These are phyloP conservation scores for Didymella glomerata DNA, from an alignment of 2,329 filamentous ascomycete species.

Conservation along the genomic window DNA sequence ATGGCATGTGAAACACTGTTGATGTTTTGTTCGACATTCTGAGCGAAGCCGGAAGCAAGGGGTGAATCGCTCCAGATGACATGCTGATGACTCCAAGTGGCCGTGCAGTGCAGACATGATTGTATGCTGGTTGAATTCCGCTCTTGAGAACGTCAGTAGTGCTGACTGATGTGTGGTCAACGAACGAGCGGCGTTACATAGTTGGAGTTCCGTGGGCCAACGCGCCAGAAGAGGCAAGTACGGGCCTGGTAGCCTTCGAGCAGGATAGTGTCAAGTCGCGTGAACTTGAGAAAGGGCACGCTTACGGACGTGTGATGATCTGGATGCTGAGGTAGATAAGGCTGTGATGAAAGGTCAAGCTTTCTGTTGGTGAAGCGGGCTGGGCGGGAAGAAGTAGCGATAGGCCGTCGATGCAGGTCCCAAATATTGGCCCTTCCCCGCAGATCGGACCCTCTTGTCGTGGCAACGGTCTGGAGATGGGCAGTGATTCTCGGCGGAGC, in stretches of 20 bases:
- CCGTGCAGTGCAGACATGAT: background rate
- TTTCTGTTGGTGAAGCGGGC: slow-evolving; percentile 11
- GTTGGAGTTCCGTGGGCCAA: background rate
- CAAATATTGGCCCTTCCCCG: background rate
- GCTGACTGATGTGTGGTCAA: background rate
- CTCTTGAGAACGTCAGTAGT: background rate
- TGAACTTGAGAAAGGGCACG: background rate
- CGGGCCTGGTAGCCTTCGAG: background rate
- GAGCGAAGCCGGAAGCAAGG: slow-evolving; percentile 2
- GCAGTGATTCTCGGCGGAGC: too few species aligned
- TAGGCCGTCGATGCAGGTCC: slow-evolving; percentile 10
- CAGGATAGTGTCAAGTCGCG: background rate
- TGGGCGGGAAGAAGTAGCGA: slow-evolving; percentile 9
- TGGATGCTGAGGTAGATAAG: background rate
- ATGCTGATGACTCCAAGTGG: background rate
- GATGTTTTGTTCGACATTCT: slow-evolving; percentile 2
- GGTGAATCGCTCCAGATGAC: background rate
- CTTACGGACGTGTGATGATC: background rate
- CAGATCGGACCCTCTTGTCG: background rate
- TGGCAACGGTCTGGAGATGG: background rate
- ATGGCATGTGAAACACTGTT: slow-evolving; percentile 8
- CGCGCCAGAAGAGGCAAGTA: background rate
- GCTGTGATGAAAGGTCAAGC: background rate
- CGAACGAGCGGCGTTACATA: background rate
- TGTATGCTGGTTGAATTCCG: background rate